Percentiles rank a stretch among this genome's conserved stretches.
Conservation (phyloP, 2,329 filamentous ascomycete genomes). For the Sarocladiaceae sp. region DNA sequence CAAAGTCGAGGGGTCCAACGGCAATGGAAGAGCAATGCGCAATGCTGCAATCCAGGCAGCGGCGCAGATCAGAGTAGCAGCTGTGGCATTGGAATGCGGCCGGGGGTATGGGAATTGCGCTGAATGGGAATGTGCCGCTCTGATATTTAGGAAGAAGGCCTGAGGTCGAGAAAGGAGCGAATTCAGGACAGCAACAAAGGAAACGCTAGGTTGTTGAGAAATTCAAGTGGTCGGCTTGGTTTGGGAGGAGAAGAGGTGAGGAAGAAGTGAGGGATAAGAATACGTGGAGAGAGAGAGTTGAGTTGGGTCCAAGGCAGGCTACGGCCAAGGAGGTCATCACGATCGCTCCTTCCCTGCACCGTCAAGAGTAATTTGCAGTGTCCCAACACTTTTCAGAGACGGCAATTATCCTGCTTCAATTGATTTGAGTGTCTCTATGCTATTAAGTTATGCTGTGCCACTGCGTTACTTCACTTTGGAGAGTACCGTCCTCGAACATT, state of each 20-base stretch:
- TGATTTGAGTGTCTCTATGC: too few relatives aligned
- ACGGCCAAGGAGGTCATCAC: slow-evolving; percentile 8
- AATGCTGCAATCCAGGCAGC: slow-evolving; percentile 6
- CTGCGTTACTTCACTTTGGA: too few relatives aligned
- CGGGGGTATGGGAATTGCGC: background rate
- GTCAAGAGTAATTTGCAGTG: background rate
- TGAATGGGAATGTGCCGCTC: background rate
- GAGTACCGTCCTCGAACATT: too few relatives aligned
- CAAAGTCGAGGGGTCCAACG: background rate
- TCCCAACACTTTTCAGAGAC: too few relatives aligned
- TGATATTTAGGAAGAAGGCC: background rate
- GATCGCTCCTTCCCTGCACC: background rate
- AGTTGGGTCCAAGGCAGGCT: background rate
- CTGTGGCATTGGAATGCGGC: slow-evolving; percentile 7
- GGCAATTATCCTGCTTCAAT: too few relatives aligned
- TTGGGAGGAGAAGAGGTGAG: background rate
- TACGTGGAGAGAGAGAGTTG: slow-evolving; percentile 11
- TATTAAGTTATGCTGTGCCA: too few relatives aligned
- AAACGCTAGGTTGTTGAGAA: background rate
- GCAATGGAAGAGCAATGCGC: background rate
- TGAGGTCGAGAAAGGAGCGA: slow-evolving; percentile 8
- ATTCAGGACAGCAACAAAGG: slow-evolving; percentile 8
- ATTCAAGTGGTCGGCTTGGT: too few relatives aligned
- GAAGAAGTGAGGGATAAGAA: slow-evolving; percentile 8
- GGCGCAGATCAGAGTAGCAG: background rate